Evolutionary conservation across 2,329 filamentous ascomycete species (phyloP), one percentile per base, ranked within the genome.

Genomic region (Monosporascus sp.): DNA sequence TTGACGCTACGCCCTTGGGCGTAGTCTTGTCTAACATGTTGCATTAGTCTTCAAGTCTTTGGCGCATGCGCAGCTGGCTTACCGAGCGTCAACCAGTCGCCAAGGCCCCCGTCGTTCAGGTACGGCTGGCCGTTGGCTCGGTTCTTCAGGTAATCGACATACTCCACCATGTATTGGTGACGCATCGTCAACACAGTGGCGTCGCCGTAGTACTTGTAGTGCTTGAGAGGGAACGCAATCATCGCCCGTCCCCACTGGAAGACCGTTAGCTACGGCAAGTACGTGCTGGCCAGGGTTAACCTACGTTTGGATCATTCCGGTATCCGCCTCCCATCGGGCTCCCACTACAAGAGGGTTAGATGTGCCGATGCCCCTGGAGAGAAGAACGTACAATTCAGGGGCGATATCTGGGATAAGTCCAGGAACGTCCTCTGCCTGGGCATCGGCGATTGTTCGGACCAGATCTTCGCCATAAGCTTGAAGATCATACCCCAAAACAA

Each of bases 201-300:
- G 43, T 55, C 56, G 14, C 54, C 55, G 39, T 58, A 57, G 24
- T 55, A 52, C 1, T 37, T 45, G 44, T 58, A 57, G 2, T 51
- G 37, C 43, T 56, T 31, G 7, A 58, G 37, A 14, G 54, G 49
- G 22, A 54, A 54, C 0, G 47, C 24, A 8, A 58, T 41, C 7
- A 56, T 50, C 17, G 56, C 56, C 7, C 45, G 47, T 17, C 56
- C 56, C 56, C 54, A 58, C 27, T 54, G 20, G 14, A 25, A 46
- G 3, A 37, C 49, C 49, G n/a, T 22, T 25, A 24, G 22, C 27
- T 37, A 35, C 2, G 22, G 37, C 2, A 49, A n/a, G 5, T 25
- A 5, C n/a, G 4, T 18, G 8, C 18, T 3, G 3, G 31, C 11
- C 20, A 9, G 4, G 20, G 24, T 2, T 18, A 22, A 38, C 44